Conservation (phyloP, 2,329 filamentous ascomycete genomes). For the Hymenotorrendiella dingleyae region DNA sequence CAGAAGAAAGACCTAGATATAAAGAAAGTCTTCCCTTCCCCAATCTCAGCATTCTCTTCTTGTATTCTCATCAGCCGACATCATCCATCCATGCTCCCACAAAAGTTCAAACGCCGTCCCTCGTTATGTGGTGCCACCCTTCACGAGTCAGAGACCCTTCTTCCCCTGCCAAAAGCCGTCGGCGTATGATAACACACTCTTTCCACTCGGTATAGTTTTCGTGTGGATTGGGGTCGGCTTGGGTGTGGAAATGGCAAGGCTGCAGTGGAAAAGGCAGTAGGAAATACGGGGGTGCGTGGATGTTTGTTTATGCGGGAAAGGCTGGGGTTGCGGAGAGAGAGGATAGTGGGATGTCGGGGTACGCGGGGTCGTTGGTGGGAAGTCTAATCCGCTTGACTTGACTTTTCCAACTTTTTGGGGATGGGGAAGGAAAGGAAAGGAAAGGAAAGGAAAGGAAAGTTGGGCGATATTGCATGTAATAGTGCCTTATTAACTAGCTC, state of each 20-base stretch:
- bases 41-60: background rate
- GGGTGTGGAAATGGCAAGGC: conserved; percentile 4
- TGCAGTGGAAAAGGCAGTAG: conserved; percentile 10
- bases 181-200: conserved; percentile 8
- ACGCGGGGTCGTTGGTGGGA: too few relatives aligned
- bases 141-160: conserved; percentile 2
- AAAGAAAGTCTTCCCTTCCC: background rate
- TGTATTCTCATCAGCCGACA: conserved; percentile 5
- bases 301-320: too few relatives aligned
- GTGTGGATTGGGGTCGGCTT: background rate
- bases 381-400: too few relatives aligned
- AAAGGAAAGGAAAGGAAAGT: too few relatives aligned
- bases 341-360: too few relatives aligned
- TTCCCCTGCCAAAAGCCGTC: conserved; percentile 10
- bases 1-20: background rate
- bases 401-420: too few relatives aligned
- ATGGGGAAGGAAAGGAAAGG: too few relatives aligned
- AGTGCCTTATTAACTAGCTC: too few relatives aligned
- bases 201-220: too few relatives aligned
- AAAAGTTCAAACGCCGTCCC: conserved; percentile 6
- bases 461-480: too few relatives aligned
- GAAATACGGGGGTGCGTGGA: conserved; percentile 7
- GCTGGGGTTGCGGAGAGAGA: too few relatives aligned
- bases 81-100: background rate
- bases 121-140: conserved; percentile 6